Conservation (phyloP, 192 early-diverging fungal species). For the Backusella mclennaniae region DNA sequence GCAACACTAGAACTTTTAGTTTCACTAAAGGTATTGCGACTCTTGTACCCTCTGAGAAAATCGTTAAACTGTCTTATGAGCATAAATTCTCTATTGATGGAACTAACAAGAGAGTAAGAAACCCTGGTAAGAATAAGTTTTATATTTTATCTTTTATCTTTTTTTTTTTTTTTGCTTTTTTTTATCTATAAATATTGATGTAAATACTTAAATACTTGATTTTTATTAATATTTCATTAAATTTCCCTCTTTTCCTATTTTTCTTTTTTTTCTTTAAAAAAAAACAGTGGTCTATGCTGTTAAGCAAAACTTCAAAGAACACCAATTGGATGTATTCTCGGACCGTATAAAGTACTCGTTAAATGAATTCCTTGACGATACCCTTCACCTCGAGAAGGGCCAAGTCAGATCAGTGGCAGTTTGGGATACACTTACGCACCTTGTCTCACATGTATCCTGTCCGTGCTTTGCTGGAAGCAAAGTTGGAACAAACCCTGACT, state of each 20-base stretch:
- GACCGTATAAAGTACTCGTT: conserved; percentile 19
- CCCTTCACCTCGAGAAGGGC: neutral
- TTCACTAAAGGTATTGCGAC: conserved; percentile 20
- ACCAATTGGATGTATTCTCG: conserved; percentile 15
- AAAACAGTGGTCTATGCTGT: conserved; percentile 10
- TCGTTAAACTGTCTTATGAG: conserved; percentile 9
- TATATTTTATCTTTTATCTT: no score
- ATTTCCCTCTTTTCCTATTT: neutral
- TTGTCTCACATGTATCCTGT: conserved; percentile 11
- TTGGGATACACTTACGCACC: neutral
- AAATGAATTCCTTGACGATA: neutral
- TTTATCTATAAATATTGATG: neutral
- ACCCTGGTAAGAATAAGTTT: conserved; percentile 1
- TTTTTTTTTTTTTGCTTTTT: neutral
- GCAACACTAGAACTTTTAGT: conserved; percentile 5
- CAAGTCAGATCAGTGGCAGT: neutral
- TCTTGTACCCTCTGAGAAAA: conserved; percentile 5
- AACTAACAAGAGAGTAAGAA: neutral
- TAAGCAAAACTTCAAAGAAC: conserved; percentile 17
- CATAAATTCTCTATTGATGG: conserved; percentile 10
- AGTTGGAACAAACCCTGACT: conserved; percentile 7
- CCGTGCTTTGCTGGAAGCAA: conserved; percentile 21
- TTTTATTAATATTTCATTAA: neutral
- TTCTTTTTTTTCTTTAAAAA: neutral
- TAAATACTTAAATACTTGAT: neutral